Percentiles rank a stretch among this genome's conserved stretches.
phyloP scores from a whole-genome alignment of 2,329 filamentous ascomycete species.

The Trichoderma pleuroti region DNA sequence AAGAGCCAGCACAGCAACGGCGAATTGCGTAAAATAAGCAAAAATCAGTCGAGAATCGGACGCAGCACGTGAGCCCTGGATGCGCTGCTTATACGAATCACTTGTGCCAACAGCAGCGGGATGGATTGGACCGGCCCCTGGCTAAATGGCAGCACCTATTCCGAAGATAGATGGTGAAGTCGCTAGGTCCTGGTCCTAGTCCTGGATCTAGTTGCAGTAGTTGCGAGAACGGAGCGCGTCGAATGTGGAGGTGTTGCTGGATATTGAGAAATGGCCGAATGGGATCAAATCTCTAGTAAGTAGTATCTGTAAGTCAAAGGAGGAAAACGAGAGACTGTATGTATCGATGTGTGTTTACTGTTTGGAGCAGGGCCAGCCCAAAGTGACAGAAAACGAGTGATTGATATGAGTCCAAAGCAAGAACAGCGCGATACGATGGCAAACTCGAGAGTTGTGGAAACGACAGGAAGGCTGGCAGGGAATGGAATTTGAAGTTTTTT shows the following conservation, averaged over 20 bases:
- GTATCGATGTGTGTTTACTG: no score
- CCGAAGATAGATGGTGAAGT: neutral
- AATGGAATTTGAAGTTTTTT: neutral
- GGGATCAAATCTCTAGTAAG: no score
- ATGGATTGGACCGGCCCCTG: neutral
- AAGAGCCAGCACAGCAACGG: neutral
- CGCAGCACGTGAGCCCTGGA: neutral
- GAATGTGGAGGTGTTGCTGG: neutral
- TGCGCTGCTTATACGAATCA: neutral
- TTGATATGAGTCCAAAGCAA: neutral
- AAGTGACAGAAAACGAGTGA: neutral
- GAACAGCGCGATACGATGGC: neutral
- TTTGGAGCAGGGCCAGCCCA: neutral
- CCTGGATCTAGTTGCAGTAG: neutral
- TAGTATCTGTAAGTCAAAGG: no score
- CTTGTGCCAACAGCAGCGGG: neutral
- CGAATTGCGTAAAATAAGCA: neutral
- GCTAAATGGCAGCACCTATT: slow-evolving; percentile 1
- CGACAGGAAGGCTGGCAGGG: neutral
- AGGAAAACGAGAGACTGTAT: no score
- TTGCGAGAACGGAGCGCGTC: neutral
- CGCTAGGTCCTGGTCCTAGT: neutral
- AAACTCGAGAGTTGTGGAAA: neutral
- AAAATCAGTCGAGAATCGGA: neutral
- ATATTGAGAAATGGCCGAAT: neutral